Evolutionary conservation across 1,284 basidiomycete genomes (phyloP), one percentile per base, ranked within the genome.

Genomic region (Ustilago xerochloae): DNA sequence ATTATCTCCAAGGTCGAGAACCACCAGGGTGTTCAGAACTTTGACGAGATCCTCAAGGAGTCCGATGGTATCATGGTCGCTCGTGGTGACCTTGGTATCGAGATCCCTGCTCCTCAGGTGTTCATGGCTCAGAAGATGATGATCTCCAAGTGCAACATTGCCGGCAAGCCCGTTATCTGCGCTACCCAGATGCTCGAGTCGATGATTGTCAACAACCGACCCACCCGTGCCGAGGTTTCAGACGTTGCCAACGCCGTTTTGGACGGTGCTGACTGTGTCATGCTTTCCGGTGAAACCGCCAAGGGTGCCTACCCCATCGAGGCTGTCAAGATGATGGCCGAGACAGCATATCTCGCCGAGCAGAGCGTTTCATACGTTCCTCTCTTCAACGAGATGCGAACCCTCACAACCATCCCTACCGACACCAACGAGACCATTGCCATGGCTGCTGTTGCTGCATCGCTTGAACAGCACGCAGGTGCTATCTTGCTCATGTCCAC

Each of bases 111-210:
- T 16, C 81, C 81, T 10, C 81, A 84, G 76, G 83, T 84, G 29
- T 83, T 83, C 60, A 78, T 84, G 75, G 83, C 82, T 2, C 83
- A 84, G 61, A 84, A 84, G 80, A 83, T 83, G 83, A 84, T 84
- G 77, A 84, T 84, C 60, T 60, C 78, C 67, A 83, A 82, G 71
- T 83, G 82, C 82, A 84, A 84, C 78, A 82, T 84, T 60, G 80
- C 78, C 26, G 83, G 83, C 55, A 84, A 99, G 88, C 95, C 97
- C 54, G 93, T 93, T 83, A 99, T 99, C 84, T 97, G 97, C 80
- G 97, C 97, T 20, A 99, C 97, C 18, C 97, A 99, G 87, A 99
- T 99, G 97, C 91, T 99, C 80, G 97, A 99, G 89, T 91, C 92
- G 80, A 81, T 88, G 85, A 60, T 55, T 43, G 58, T 71, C 71